phyloP scores from a whole-genome alignment of 2,329 filamentous ascomycete genomes.

The Metarhizium sp. region DNA sequence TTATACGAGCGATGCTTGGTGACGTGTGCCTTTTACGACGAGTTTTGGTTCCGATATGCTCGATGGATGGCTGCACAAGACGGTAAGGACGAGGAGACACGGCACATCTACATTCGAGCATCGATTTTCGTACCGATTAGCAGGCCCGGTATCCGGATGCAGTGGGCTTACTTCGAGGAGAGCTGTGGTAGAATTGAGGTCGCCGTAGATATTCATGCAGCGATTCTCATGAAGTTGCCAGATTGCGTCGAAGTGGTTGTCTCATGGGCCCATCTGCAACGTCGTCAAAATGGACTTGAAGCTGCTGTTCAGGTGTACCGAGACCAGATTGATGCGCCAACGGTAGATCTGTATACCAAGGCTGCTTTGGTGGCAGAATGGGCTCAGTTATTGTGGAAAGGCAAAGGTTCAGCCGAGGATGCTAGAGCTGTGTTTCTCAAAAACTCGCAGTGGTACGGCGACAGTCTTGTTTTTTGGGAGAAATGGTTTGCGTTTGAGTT shows the following conservation, averaged over 20 bases:
- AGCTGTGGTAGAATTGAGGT: constrained; percentile 66
- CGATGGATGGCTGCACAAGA: constrained; percentile 82
- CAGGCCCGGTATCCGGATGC: constrained; percentile 70
- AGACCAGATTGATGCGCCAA: constrained; percentile 63
- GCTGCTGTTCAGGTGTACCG: constrained; percentile 79
- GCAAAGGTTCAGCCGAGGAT: constrained; percentile 70
- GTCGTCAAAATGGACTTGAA: constrained; percentile 74
- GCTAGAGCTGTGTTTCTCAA: constrained; percentile 75
- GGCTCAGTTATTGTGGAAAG: constrained; percentile 80
- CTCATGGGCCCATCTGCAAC: constrained; percentile 77
- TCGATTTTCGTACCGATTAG: constrained; percentile 85
- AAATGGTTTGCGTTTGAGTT: constrained; percentile 85
- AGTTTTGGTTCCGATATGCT: constrained; percentile 96
- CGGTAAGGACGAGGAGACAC: constrained; percentile 78
- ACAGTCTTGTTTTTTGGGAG: constrained; percentile 83
- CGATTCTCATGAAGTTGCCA: constrained; percentile 67
- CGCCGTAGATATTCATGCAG: constrained; percentile 75
- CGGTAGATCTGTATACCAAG: constrained; percentile 70
- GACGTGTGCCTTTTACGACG: constrained; percentile 88
- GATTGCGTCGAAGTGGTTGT: constrained; percentile 81
- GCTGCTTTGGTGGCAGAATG: constrained; percentile 82
- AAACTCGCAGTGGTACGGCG: constrained; percentile 74
- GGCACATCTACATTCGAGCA: constrained; percentile 85
- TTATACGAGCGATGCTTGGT: constrained; percentile 92
- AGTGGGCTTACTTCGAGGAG: constrained; percentile 94